Base-by-base conservation (phyloP, 257 asterid genomes). In the Nicotiana tabacum region DNA sequence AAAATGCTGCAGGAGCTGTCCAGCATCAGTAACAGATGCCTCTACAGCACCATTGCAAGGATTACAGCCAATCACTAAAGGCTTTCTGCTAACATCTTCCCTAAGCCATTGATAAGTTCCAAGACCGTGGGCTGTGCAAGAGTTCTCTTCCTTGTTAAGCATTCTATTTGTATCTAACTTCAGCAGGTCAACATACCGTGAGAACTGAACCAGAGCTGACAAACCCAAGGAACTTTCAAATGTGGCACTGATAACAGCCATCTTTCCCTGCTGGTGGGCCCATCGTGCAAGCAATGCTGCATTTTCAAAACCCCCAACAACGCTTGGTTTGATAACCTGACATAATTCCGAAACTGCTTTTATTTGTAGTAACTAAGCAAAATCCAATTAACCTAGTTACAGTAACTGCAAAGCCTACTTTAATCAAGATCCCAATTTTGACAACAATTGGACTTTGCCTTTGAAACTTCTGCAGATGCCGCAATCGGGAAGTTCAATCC, bases 321-420 rank as follows among this genome's bases (percentile, higher is more conserved):
- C 86, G 84, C 98, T 88, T 37, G 98, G 99, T 88, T 96, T 96
- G 89, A 96, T 94, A 29, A 96, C 99, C 99, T 96, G 87, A 85
- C 55, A 80, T 1, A 16, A 76, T 76, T 51, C 27, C 21, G 15
- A 48, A 74, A 74, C 13, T 48, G 80, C 21, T 48, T 70, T 72
- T 21, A 70, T 70, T 74, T 74, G 62, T 46, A 6, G 62, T 51
- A 74, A 11, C 46, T 48, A 51, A 74, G 43, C 13, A 43, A 74
- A 51, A 74, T 51, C 64, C 43, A 15, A 16, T 27, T 74, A 27
- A 58, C 65, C 62, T 74, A 48, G 2, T 27, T 51, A 74, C 80
- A 13, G 64, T 6, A 74, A 74, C 64, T 15, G 46, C 9, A 74
- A 53, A 65, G 43, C 43, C 70, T 65, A 65, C n/a, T 62, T 62